Evolutionary conservation across 371 early-diverging fungal species (phyloP).

Genomic region (Mucor piriformis): DNA sequence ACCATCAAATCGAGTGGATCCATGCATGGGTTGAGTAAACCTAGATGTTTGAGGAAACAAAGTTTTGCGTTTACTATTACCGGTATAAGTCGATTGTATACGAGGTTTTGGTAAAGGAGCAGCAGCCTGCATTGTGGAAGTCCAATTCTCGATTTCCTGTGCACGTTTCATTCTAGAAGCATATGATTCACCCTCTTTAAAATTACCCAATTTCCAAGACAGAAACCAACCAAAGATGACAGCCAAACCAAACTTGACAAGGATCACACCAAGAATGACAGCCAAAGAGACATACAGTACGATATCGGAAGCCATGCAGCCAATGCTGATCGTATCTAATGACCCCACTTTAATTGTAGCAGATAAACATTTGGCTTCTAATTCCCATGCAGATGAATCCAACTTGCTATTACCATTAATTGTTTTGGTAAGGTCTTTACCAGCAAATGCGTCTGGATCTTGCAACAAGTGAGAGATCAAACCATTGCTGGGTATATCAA

Average conservation of each 20-base stretch:
- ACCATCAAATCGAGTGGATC: conserved; percentile 45
- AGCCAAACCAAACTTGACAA: conserved; percentile 75
- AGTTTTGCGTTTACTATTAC: conserved; percentile 31
- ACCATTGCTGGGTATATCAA: conserved; percentile 27
- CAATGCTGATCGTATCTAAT: conserved; percentile 68
- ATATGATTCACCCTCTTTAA: conserved; percentile 48
- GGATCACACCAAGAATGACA: conserved; percentile 64
- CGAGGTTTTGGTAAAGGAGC: conserved; percentile 31
- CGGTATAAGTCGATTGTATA: conserved; percentile 11
- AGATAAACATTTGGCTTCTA: conserved; percentile 61
- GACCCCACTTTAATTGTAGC: conserved; percentile 70
- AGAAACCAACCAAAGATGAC: conserved; percentile 79
- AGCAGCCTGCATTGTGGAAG: conserved; percentile 49
- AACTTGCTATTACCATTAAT: conserved; percentile 31
- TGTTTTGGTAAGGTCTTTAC: conserved; percentile 40
- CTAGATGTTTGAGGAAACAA: conserved; percentile 48
- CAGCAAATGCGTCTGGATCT: conserved; percentile 23
- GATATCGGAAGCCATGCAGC: conserved; percentile 73
- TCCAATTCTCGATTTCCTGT: conserved; percentile 66
- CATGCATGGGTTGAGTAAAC: conserved; percentile 47
- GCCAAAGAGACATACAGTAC: conserved; percentile 64
- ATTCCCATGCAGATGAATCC: conserved; percentile 15
- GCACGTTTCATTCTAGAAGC: conserved; percentile 60
- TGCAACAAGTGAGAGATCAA: conserved; percentile 31
- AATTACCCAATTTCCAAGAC: conserved; percentile 64